These are phyloP conservation scores for Microstegium vimineum DNA, from an alignment of 176 grass and related monocot genomes.

Conservation along the genomic window DNA sequence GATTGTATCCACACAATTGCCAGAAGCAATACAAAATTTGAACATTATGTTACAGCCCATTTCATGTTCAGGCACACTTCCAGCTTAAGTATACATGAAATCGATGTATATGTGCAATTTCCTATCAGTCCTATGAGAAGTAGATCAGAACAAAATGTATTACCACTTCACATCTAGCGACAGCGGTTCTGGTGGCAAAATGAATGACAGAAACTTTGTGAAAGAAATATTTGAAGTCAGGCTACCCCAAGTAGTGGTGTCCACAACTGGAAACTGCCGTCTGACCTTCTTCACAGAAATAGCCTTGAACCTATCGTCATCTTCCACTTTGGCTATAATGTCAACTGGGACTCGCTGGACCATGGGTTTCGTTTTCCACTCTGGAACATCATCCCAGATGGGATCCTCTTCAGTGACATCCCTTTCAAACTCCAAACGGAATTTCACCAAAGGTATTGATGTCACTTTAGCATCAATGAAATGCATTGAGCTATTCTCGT, in stretches of 20 bases:
- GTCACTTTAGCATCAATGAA: constrained; percentile 69
- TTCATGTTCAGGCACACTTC: constrained; percentile 4
- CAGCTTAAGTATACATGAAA: constrained; percentile 35
- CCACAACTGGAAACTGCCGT: constrained; percentile 30
- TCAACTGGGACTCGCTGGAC: constrained; percentile 48
- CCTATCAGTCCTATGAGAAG: constrained; percentile 27
- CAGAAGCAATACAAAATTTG: constrained; percentile 23
- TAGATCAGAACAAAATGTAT: background rate
- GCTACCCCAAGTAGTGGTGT: constrained; percentile 72
- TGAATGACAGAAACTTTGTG: constrained; percentile 60
- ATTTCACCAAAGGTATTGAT: constrained; percentile 52
- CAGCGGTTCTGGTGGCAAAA: constrained; percentile 74
- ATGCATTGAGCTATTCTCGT: constrained; percentile 35
- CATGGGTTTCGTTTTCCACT: constrained; percentile 73
- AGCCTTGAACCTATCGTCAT: constrained; percentile 53
- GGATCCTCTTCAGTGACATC: constrained; percentile 49
- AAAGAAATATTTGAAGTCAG: constrained; percentile 84
- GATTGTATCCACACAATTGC: background rate
- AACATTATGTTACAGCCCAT: constrained; percentile 17
- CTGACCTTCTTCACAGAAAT: constrained; percentile 64
- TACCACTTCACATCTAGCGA: constrained; percentile 87
- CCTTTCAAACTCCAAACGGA: constrained; percentile 69
- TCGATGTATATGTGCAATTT: constrained; percentile 33
- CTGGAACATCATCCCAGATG: constrained; percentile 46
- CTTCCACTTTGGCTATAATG: constrained; percentile 59